Evolutionary conservation across 73 alveolate genomes (phyloP), one percentile per base, ranked within the genome.

Genomic region (Stentor roeselii): DNA sequence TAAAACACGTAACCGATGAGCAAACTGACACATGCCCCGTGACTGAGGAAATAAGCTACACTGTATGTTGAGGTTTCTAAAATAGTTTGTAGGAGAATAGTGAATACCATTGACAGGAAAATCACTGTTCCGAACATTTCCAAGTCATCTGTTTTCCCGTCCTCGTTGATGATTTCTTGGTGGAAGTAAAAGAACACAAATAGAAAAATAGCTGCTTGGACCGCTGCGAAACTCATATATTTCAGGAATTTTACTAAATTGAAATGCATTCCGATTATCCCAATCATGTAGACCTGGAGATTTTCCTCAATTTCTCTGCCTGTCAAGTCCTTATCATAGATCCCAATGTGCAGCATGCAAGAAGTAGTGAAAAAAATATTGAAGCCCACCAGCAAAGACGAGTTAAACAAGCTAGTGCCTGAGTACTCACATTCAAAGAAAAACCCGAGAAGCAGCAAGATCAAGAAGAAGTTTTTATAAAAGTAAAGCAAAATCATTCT

Each of bases 331-430:
- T 67, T 36, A 40, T 67, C 80, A 32, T 27, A 67, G 11, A 67
- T 32, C 41, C 80, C 80, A 67, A 67, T 21, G 0, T 27, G 42
- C 34, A 67, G n/a, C 34, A 67, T 1, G 14, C 42, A 40, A 2
- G 34, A 34, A 34, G 50, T 67, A 21, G 80, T 67, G 42, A 21
- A 67, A 11, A 67, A 67, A 21, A 67, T 14, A 67, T 67, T 67
- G 34, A 21, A 67, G 0, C 80, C 80, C 3, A 67, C 41, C 14
- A 67, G 37, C 14, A 67, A 34, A 32, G 41, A 21, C 34, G 80
- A n/a, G 41, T 67, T 67, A 67, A 67, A 67, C 14, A 67, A 14
- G 34, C 41, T 21, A 1, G 80, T 67, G 41, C 80, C 80, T 67
- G 80, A 67, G 34, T 27, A 67, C 15, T 67, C 41, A 67, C 80